phyloP scores from a whole-genome alignment of 2,329 filamentous ascomycete genomes.

The Zasmidium cellare region DNA sequence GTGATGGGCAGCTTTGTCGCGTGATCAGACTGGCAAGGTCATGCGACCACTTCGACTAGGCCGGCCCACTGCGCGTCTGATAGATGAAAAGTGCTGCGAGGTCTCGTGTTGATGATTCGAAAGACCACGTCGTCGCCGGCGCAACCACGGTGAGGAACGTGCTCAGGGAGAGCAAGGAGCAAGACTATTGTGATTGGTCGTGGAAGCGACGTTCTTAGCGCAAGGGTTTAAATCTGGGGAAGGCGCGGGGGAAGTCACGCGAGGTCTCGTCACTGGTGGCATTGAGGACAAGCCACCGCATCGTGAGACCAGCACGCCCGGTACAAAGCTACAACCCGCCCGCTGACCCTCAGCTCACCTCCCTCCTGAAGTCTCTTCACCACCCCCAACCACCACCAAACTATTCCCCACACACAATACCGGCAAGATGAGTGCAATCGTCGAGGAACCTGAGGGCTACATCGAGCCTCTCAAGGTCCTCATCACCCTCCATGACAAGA shows the following conservation, averaged over 20 bases:
- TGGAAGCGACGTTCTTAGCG: not conserved
- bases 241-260: not conserved
- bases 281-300: not conserved
- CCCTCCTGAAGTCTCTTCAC: not conserved
- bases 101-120: not conserved
- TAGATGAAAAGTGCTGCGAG: not conserved
- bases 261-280: not conserved
- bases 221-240: not conserved
- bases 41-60: no score
- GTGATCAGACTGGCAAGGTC: no score
- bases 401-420: constrained; percentile 18
- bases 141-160: not conserved
- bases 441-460: constrained; percentile 40
- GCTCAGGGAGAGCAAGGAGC: not conserved
- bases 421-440: constrained; percentile 51
- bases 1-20: no score
- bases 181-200: not conserved
- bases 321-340: not conserved
- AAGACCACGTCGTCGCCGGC: not conserved
- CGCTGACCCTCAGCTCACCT: not conserved
- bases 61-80: not conserved
- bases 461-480: constrained; percentile 58
- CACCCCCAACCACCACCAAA: not conserved
- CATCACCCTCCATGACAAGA: constrained; percentile 42
- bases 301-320: not conserved